Evolutionary conservation across 2,329 filamentous ascomycete genomes (phyloP).

Genomic region (Apiospora marii): DNA sequence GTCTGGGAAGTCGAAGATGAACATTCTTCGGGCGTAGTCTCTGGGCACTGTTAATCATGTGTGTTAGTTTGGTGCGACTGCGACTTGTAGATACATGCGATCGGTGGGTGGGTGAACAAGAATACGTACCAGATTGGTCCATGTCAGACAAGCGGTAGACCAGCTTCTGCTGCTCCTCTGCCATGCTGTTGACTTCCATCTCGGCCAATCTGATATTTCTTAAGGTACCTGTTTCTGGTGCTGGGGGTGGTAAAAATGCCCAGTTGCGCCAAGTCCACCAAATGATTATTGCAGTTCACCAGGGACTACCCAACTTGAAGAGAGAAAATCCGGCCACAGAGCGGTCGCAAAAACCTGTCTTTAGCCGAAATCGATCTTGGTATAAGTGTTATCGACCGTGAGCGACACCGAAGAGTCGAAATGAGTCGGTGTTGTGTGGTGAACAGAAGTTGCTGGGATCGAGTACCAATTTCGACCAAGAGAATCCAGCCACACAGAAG

Average conservation of each 20-base stretch:
- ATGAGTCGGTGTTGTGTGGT: no score
- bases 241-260: background rate
- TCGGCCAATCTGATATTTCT: background rate
- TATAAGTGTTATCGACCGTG: background rate
- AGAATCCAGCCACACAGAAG: background rate
- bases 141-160: conserved; percentile 3
- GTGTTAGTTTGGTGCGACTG: no score
- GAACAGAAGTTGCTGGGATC: background rate
- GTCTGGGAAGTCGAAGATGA: conserved; percentile 32
- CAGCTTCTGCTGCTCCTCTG: conserved; percentile 1
- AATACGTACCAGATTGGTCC: conserved; percentile 19
- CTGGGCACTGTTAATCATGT: conserved; percentile 13
- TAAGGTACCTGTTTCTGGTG: background rate
- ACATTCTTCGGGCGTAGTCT: conserved; percentile 30
- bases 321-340: background rate
- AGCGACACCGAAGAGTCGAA: no score
- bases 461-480: background rate
- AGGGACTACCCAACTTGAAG: background rate
- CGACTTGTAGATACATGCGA: background rate
- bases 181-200: background rate
- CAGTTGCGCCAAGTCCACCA: no score
- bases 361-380: background rate
- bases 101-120: background rate
- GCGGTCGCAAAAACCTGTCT: background rate
- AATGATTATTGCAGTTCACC: background rate